These are phyloP conservation scores for Pythium chondricola DNA, from an alignment of 352 stramenopile species.

Conservation along the genomic window DNA sequence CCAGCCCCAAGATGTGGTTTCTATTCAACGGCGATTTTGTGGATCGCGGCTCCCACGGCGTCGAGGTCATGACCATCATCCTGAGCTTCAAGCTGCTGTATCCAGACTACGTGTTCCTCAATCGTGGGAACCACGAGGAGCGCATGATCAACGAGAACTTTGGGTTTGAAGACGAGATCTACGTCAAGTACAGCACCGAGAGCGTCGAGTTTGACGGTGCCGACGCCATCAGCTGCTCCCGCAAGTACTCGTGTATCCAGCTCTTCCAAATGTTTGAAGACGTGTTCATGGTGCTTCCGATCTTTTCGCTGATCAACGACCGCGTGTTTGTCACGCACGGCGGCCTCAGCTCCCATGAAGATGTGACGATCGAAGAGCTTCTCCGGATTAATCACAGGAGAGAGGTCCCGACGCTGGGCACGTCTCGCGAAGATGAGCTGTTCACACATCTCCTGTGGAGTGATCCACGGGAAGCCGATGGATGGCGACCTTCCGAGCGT, in stretches of 20 bases:
- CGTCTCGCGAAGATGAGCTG: slow-evolving; percentile 75
- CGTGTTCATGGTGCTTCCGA: slow-evolving; percentile 83
- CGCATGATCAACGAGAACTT: slow-evolving; percentile 91
- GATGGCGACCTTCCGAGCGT: slow-evolving; percentile 58
- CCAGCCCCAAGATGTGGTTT: slow-evolving; percentile 86
- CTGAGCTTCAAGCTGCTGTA: slow-evolving; percentile 88
- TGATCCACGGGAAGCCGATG: slow-evolving; percentile 71
- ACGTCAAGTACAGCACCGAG: slow-evolving; percentile 72
- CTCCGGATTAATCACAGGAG: slow-evolving; percentile 76
- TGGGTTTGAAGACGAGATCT: slow-evolving; percentile 82
- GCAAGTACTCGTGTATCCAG: slow-evolving; percentile 66
- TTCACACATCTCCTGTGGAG: slow-evolving; percentile 92
- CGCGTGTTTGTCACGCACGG: slow-evolving; percentile 91
- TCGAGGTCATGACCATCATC: slow-evolving; percentile 90
- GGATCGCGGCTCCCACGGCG: slow-evolving; percentile 87
- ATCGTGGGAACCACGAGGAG: slow-evolving; percentile 95
- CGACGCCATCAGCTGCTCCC: slow-evolving; percentile 48
- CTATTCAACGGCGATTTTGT: slow-evolving; percentile 97
- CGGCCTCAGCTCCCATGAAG: slow-evolving; percentile 83
- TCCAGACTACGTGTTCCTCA: slow-evolving; percentile 88
- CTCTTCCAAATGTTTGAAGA: slow-evolving; percentile 84
- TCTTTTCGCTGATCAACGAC: slow-evolving; percentile 89
- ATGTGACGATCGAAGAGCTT: slow-evolving; percentile 86
- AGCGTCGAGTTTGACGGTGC: slow-evolving; percentile 66
- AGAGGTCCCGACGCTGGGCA: slow-evolving; percentile 82